Base-by-base conservation (phyloP, 2,329 filamentous ascomycete genomes). In the Emmonsia crescens region DNA sequence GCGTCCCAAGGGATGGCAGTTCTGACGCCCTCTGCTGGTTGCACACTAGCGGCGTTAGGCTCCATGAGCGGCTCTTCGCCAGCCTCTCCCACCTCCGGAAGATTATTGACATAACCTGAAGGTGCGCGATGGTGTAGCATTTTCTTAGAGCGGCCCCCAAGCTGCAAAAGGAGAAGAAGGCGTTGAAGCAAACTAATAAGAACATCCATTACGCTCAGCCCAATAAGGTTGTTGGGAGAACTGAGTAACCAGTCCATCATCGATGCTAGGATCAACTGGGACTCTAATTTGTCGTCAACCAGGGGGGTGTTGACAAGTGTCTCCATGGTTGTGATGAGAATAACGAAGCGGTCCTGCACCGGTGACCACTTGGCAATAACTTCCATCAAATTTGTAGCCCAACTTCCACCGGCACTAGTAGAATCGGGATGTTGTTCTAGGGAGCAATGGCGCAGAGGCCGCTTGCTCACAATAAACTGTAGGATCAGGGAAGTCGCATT, bases 151-250 rank as follows among this genome's bases (percentile, higher is more conserved):
- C 54, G 61, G 24, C 58, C 77, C 14, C 78, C 77, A 33, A 90
- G 80, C 68, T 90, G 88, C 16, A 96, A 81, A 9, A 96, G 78
- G 68, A 86, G 83, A 67, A 91, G 84, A 71, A 93, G 88, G 71
- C 96, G 91, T 66, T 90, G 87, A 65, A 96, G 84, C 16, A 99
- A 80, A 1, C 91, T 89, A 16, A 96, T 80, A 33, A 97, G 79
- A 21, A 97, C 87, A 72, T 99, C 94, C 86, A 97, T 97, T 59
- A 97, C 89, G 72, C 92, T 96, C 54, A 99, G 80, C 0, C 94
- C 94, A 64, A 99, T 96, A 71, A 97, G 82, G 74, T 96, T 97
- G 70, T 96, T 86, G 49, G 93, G 86, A 0, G 93, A 96, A 59
- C 88, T 87, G 55, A 99, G 79, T 10, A 97, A 80, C 64, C 89